Evolutionary conservation across 345 rosid genomes (phyloP).

Genomic region (Eucalyptus fibrosa): DNA sequence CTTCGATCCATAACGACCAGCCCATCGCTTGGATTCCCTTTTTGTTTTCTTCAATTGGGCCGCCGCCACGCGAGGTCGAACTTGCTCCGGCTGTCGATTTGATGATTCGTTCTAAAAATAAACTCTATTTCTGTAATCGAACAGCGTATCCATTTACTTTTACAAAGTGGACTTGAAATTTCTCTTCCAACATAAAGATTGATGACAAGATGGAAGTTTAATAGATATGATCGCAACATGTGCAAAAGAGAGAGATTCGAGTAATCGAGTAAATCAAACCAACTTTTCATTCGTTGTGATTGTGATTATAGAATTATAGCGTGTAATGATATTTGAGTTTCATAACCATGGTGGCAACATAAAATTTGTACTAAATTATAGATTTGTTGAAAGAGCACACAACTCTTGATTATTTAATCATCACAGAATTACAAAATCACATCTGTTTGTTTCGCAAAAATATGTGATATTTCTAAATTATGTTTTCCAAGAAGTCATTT

Average conservation of each 20-base stretch:
- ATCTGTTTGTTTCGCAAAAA: no score
- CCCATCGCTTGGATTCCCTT: background rate
- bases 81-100: background rate
- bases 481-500: no score
- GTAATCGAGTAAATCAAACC: background rate
- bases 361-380: background rate
- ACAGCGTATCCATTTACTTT: background rate
- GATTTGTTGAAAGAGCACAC: background rate
- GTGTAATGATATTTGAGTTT: background rate
- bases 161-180: fast-evolving
- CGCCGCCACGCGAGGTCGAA: background rate
- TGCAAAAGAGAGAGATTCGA: fast-evolving
- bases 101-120: background rate
- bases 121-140: background rate
- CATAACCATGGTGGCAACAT: background rate
- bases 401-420: background rate
- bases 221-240: background rate
- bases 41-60: background rate
- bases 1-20: background rate
- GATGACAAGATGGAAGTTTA: background rate
- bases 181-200: background rate
- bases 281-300: background rate
- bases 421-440: no score
- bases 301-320: background rate
- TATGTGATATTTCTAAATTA: no score